Conservation (phyloP, 345 rosid genomes). For the Melaleuca alternifolia region DNA sequence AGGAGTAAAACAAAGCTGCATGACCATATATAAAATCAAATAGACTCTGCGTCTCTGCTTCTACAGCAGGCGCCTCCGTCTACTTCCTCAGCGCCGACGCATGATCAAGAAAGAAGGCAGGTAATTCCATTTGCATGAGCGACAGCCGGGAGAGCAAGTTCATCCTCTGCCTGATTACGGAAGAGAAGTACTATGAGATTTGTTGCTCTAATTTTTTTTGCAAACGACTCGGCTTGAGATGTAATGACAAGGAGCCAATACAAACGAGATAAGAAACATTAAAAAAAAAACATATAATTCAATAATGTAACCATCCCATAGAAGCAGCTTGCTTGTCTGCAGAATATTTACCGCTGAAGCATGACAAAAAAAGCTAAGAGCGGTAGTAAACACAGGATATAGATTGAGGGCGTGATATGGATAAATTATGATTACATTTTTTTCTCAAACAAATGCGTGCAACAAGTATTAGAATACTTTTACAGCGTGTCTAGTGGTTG, state of each 20-base stretch:
- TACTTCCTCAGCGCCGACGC: not conserved
- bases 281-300: not conserved
- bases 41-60: not conserved
- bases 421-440: not conserved
- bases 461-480: not conserved
- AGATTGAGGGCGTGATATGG: not conserved
- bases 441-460: not conserved
- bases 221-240: not conserved
- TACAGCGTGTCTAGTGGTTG: not conserved
- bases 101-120: not conserved
- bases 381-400: not conserved
- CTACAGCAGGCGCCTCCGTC: not conserved
- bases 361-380: not conserved
- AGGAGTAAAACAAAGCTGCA: not conserved
- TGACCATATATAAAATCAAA: not conserved
- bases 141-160: not conserved
- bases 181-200: not conserved
- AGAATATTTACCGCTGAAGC: not conserved
- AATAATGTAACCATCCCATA: not conserved
- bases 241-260: not conserved
- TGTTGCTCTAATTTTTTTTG: not conserved
- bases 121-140: not conserved
- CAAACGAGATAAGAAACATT: not conserved
- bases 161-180: not conserved
- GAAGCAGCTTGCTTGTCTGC: not conserved